Evolutionary conservation across 257 asterid genomes (phyloP).

Genomic region (Haberlea rhodopensis): DNA sequence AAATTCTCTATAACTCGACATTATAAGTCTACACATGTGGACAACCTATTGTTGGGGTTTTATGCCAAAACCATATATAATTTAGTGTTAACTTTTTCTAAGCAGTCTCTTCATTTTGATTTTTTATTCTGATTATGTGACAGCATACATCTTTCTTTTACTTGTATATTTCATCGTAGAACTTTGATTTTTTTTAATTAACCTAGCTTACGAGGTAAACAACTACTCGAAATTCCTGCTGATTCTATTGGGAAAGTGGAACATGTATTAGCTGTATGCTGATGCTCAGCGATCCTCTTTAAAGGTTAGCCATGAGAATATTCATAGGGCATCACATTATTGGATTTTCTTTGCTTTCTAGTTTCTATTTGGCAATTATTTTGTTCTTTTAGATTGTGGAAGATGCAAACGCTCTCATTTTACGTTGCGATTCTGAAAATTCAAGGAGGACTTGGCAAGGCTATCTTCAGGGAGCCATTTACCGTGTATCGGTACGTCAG

Average conservation of each 20-base stretch:
- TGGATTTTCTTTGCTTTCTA: constrained; percentile 23
- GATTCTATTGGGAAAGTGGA: constrained; percentile 61
- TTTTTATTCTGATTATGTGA: constrained; percentile 3
- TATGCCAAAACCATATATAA: background rate
- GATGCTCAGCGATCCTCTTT: constrained; percentile 55
- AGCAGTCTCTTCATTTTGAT: constrained; percentile 5
- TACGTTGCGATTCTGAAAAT: constrained; percentile 72
- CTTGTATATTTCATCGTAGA: constrained; percentile 24
- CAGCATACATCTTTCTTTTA: background rate
- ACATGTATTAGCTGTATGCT: constrained; percentile 68
- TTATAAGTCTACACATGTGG: background rate
- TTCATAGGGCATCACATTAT: constrained; percentile 11
- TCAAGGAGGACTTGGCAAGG: constrained; percentile 79
- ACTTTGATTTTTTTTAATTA: constrained; percentile 24
- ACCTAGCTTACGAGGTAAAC: constrained; percentile 84
- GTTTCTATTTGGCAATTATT: constrained; percentile 23
- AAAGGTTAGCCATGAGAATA: constrained; percentile 48
- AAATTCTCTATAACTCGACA: background rate
- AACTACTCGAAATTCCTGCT: constrained; percentile 77
- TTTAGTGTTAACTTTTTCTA: constrained; percentile 8
- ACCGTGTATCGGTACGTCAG: constrained; percentile 77
- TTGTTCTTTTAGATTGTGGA: constrained; percentile 58
- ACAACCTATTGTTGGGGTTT: background rate
- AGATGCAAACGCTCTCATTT: constrained; percentile 73
- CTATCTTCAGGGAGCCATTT: constrained; percentile 80